Evolutionary conservation across 495 filamentous ascomycete species (phyloP).

Genomic region (Aspergillus coremiiformis): DNA sequence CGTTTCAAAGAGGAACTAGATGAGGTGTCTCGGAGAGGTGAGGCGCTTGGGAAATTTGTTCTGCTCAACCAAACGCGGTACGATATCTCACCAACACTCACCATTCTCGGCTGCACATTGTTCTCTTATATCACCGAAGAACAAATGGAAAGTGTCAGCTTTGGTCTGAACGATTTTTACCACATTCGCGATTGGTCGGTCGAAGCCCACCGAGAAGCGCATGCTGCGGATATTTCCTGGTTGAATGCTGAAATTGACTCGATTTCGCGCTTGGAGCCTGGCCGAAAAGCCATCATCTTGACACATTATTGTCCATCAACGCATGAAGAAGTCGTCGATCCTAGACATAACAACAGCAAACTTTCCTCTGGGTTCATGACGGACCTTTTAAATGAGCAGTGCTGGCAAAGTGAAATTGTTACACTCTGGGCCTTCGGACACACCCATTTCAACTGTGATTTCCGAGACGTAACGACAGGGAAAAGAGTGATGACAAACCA

Average conservation of each 20-base stretch:
- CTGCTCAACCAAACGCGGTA: slow-evolving; percentile 35
- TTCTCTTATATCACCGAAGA: slow-evolving; percentile 32
- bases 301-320: slow-evolving; percentile 40
- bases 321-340: slow-evolving; percentile 23
- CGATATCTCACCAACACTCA: slow-evolving; percentile 23
- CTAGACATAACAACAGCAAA: slow-evolving; percentile 26
- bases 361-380: slow-evolving; percentile 36
- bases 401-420: slow-evolving; percentile 33
- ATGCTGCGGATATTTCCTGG: slow-evolving; percentile 35
- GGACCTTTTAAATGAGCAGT: slow-evolving; percentile 34
- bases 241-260: slow-evolving; percentile 32
- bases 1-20: slow-evolving; percentile 8
- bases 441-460: slow-evolving; percentile 48
- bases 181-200: slow-evolving; percentile 34
- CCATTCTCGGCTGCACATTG: slow-evolving; percentile 44
- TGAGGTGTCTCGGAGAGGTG: neutral
- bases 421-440: slow-evolving; percentile 47
- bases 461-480: slow-evolving; percentile 14
- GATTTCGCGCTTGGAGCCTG: slow-evolving; percentile 15
- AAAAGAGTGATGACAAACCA: slow-evolving; percentile 26
- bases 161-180: slow-evolving; percentile 38
- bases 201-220: slow-evolving; percentile 27
- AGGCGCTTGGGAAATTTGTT: slow-evolving; percentile 28
- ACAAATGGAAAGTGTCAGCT: slow-evolving; percentile 18
- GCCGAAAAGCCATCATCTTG: slow-evolving; percentile 31